Percentiles rank a stretch among this genome's conserved stretches.
These are phyloP conservation scores for Oemleria cerasiformis DNA, from an alignment of 306 rosid species.

Conservation along the genomic window DNA sequence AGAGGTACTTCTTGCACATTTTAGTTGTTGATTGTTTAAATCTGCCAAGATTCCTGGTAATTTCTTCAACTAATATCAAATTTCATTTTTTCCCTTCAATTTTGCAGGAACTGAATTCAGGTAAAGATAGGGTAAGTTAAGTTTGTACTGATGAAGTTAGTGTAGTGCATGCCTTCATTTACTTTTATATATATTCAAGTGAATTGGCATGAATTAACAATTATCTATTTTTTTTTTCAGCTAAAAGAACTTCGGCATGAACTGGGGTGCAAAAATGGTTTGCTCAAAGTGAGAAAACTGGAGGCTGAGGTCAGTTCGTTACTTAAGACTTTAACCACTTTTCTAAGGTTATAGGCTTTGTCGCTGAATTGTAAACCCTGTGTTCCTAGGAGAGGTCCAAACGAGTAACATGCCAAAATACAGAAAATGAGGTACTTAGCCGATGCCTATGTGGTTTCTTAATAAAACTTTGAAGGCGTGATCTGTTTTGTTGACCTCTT, in stretches of 20 bases:
- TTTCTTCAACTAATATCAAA: not conserved
- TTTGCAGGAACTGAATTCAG: conserved; percentile 68
- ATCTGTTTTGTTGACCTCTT: conserved; percentile 16
- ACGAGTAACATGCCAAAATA: conserved; percentile 29
- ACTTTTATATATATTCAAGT: not conserved
- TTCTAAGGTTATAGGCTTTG: conserved; percentile 10
- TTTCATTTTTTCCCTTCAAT: conserved; percentile 17
- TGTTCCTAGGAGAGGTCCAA: conserved; percentile 34
- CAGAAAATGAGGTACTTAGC: conserved; percentile 36
- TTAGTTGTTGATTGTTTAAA: conserved; percentile 7
- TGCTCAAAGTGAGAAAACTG: conserved; percentile 45
- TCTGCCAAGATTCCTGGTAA: not conserved
- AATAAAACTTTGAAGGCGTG: not conserved
- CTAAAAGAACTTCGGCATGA: conserved; percentile 63
- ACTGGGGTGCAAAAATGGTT: conserved; percentile 67
- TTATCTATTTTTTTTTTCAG: conserved; percentile 39
- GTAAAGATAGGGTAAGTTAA: conserved; percentile 71
- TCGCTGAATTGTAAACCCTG: conserved; percentile 22
- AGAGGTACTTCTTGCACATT: conserved; percentile 40
- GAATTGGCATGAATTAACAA: conserved; percentile 7
- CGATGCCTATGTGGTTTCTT: conserved; percentile 14
- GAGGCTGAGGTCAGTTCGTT: conserved; percentile 50
- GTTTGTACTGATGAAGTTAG: conserved; percentile 20
- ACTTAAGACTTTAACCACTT: conserved; percentile 15
- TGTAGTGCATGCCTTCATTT: conserved; percentile 16